phyloP scores from a whole-genome alignment of 495 filamentous ascomycete genomes.

The Penicillium bialowiezense region DNA sequence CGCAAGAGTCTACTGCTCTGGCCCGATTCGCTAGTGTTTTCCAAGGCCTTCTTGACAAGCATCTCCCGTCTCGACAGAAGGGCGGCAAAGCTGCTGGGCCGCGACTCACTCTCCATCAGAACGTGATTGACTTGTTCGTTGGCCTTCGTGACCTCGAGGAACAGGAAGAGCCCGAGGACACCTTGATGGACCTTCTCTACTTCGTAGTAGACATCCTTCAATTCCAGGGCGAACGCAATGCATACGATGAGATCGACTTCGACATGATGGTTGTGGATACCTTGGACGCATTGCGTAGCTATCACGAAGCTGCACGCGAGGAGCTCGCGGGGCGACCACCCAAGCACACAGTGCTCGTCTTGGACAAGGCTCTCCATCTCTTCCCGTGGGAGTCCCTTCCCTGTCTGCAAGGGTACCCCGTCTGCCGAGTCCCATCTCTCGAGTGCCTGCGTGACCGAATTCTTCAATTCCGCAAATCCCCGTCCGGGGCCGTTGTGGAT shows the following conservation, averaged over 20 bases:
- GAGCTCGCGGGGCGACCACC: slow-evolving; percentile 59
- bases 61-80: slow-evolving; percentile 83
- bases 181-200: slow-evolving; percentile 83
- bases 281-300: slow-evolving; percentile 72
- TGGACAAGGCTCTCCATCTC: slow-evolving; percentile 83
- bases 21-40: slow-evolving; percentile 73
- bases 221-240: slow-evolving; percentile 93
- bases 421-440: slow-evolving; percentile 82
- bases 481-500: slow-evolving; percentile 25
- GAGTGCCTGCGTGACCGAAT: slow-evolving; percentile 72
- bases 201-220: slow-evolving; percentile 96
- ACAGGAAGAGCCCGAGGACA: slow-evolving; percentile 76
- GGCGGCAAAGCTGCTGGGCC: slow-evolving; percentile 46
- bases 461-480: slow-evolving; percentile 44
- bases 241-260: slow-evolving; percentile 97
- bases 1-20: slow-evolving; percentile 57
- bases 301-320: slow-evolving; percentile 59
- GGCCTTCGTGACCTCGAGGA: slow-evolving; percentile 71
- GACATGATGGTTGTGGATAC: slow-evolving; percentile 86
- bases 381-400: slow-evolving; percentile 97
- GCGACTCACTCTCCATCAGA: slow-evolving; percentile 64
- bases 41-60: slow-evolving; percentile 75
- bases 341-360: slow-evolving; percentile 83
- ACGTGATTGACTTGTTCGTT: slow-evolving; percentile 84
- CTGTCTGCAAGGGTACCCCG: slow-evolving; percentile 72